Evolutionary conservation across 345 rosid species (phyloP), one percentile per base, ranked within the genome.

Genomic region (Rhodamnia rubescens): DNA sequence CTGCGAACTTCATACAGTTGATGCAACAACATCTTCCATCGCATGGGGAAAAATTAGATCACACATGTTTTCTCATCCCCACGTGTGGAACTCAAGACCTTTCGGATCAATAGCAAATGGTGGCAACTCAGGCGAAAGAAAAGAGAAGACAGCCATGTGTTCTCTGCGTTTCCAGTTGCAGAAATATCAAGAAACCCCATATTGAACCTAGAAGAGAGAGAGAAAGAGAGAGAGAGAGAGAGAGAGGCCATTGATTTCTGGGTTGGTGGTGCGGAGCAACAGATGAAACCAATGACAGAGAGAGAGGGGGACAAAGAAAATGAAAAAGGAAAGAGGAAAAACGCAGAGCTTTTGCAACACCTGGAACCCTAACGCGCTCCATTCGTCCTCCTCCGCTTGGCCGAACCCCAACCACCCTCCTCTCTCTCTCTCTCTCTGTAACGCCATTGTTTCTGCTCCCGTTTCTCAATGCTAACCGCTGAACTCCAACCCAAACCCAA

Each of bases 301-400:
- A 36, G 59, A 22, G 47, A 69, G 78, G 47, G 78, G 21, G 18
- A 18, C n/a, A n/a, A n/a, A n/a, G 32, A 69, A 36, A 29, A 40
- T 7, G 22, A 54, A 20, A 32, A 18, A 8, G 36, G 47, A 29
- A 16, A 29, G 24, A 9, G 47, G 59, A 22, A 82, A 54, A 20
- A 3, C 82, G 74, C 98, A 94, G 98, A 94, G 88, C 94, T 93
- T 93, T 94, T 90, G 93, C 91, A 90, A 91, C 99, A 95, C 94
- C 83, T 96, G 98, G 92, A 90, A 36, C 42, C 44, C 87, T 89
- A 74, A 83, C 69, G 88, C 90, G 92, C 84, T 91, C 92, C 99
- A 96, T 93, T 92, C 97, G 99, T 93, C 97, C 85, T 26, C 54
- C 84, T 53, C 58, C 83, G 86, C 91, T 92, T 94, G 93, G 97